These are phyloP conservation scores for Plectosphaerella sp. DNA, from an alignment of 2,329 filamentous ascomycete genomes.

Conservation along the genomic window DNA sequence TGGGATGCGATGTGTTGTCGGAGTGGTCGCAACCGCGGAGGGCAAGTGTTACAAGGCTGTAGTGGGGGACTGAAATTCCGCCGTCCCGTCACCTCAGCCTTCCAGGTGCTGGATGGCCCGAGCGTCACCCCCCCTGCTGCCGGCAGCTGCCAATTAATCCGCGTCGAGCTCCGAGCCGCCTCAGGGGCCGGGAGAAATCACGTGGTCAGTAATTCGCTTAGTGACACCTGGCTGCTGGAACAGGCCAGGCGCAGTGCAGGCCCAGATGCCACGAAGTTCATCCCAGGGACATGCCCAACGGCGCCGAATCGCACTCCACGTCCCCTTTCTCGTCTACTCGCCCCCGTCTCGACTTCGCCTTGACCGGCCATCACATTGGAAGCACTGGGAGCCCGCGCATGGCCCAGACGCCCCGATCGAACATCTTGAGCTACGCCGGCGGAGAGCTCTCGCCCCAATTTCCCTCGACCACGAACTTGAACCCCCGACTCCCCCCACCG, in stretches of 20 bases:
- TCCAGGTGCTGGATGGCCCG: too few relatives aligned
- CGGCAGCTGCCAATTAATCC: slow-evolving; percentile 7
- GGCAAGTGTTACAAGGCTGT: slow-evolving; percentile 11
- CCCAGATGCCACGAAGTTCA: slow-evolving; percentile 31
- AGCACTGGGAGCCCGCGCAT: slow-evolving; percentile 7
- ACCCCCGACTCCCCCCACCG: slow-evolving; percentile 17
- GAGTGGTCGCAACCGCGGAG: background rate
- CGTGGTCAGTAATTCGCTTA: slow-evolving; percentile 26
- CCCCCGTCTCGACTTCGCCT: background rate
- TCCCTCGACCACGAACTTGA: background rate
- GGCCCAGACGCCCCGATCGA: background rate
- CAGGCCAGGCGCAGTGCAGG: slow-evolving; percentile 20
- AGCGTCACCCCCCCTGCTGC: background rate
- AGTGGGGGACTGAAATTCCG: background rate
- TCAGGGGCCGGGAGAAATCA: slow-evolving; percentile 15
- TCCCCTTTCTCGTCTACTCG: background rate
- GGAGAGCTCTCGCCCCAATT: slow-evolving; percentile 3
- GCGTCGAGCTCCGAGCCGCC: slow-evolving; percentile 4
- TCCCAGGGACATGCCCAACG: slow-evolving; percentile 10
- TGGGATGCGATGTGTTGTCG: slow-evolving; percentile 9
- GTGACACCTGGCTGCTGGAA: slow-evolving; percentile 34
- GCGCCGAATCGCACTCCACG: slow-evolving; percentile 7
- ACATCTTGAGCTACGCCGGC: slow-evolving; percentile 1
- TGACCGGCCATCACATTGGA: slow-evolving; percentile 1
- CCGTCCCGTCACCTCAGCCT: background rate